These are phyloP conservation scores for Smittium culicis DNA, from an alignment of 371 early-diverging fungal genomes.

Conservation along the genomic window DNA sequence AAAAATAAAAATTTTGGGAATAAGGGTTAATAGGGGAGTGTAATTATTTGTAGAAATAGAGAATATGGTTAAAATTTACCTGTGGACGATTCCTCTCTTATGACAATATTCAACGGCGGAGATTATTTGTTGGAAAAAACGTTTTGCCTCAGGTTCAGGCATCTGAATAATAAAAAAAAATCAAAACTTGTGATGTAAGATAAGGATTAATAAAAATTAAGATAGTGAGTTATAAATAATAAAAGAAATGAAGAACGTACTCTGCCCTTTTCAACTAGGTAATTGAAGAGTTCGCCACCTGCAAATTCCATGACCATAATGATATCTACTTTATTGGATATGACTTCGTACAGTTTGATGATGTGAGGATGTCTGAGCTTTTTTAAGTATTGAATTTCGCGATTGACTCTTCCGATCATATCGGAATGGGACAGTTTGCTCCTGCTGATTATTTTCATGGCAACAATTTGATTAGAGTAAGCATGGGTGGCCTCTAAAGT, in stretches of 20 bases:
- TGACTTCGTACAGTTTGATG: conserved; percentile 97
- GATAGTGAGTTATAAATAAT: not conserved
- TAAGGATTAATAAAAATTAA: not conserved
- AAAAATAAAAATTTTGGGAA: not conserved
- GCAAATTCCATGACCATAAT: conserved; percentile 97
- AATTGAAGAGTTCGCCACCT: conserved; percentile 89
- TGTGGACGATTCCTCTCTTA: conserved; percentile 90
- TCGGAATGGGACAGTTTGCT: conserved; percentile 80
- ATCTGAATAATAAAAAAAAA: conserved; percentile 38
- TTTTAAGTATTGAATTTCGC: conserved; percentile 95
- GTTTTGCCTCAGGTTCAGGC: conserved; percentile 75
- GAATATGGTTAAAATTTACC: no score
- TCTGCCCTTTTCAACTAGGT: conserved; percentile 88
- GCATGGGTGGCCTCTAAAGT: conserved; percentile 81
- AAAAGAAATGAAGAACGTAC: conserved; percentile 32
- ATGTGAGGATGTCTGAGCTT: conserved; percentile 93
- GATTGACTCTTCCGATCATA: conserved; percentile 83
- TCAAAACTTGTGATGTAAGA: not conserved
- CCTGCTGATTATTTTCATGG: conserved; percentile 89
- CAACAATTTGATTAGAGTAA: conserved; percentile 83
- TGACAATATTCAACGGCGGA: conserved; percentile 98
- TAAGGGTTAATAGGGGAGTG: no score
- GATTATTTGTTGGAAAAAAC: conserved; percentile 95
- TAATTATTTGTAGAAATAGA: no score
- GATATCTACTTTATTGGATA: conserved; percentile 88